Conservation (phyloP, 805 yeast genomes). For the Ogataea trehaloabstinens region DNA sequence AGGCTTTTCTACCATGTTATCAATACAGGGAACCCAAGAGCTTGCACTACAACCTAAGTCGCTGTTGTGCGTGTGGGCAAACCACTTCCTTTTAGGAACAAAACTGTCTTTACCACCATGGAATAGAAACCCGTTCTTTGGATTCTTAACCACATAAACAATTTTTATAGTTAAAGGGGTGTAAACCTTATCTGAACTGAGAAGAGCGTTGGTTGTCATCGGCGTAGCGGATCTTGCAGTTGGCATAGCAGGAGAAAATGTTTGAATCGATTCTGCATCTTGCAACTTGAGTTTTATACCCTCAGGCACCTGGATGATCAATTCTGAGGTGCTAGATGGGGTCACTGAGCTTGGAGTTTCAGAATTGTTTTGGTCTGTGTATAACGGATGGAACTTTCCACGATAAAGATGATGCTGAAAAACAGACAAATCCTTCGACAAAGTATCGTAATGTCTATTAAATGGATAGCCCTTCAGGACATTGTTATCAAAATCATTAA, state of each 20-base stretch:
- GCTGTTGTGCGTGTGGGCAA: constrained; percentile 79
- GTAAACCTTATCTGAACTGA: constrained; percentile 48
- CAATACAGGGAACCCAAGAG: constrained; percentile 98
- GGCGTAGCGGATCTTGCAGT: constrained; percentile 38
- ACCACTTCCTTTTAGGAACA: constrained; percentile 57
- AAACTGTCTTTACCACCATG: constrained; percentile 56
- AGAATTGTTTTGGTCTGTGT: constrained; percentile 42
- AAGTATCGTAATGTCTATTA: constrained; percentile 38
- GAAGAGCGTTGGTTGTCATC: constrained; percentile 27
- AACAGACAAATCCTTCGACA: constrained; percentile 38
- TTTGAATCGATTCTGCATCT: constrained; percentile 40
- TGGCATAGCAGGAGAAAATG: constrained; percentile 30
- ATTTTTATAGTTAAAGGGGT: constrained; percentile 74
- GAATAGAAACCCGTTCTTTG: constrained; percentile 74
- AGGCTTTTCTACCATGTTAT: constrained; percentile 79
- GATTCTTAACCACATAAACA: constrained; percentile 61
- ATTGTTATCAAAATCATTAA: constrained; percentile 31
- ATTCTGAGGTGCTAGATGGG: constrained; percentile 56
- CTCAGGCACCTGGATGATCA: constrained; percentile 63
- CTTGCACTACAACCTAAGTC: constrained; percentile 80
- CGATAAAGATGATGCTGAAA: constrained; percentile 61
- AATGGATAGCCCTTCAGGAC: constrained; percentile 30
- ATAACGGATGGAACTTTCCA: constrained; percentile 50
- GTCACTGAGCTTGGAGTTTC: constrained; percentile 28
- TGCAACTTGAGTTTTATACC: constrained; percentile 59